Evolutionary conservation across 2,329 filamentous ascomycete species (phyloP).

Genomic region (Thielaviopsis ethacetica): DNA sequence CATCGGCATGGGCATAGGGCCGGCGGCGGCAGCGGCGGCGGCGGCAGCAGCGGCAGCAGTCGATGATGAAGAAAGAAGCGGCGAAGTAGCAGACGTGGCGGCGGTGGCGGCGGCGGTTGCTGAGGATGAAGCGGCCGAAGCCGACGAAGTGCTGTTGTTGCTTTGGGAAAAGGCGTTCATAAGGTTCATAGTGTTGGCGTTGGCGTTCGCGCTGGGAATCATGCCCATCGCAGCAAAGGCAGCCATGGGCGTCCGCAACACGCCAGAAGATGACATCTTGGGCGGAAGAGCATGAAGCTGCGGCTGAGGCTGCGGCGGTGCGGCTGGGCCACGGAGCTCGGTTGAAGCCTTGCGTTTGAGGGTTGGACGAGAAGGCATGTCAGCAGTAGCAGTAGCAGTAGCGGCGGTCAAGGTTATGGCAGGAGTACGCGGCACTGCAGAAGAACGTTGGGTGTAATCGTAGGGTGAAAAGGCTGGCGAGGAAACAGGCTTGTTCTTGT

Average conservation of each 20-base stretch:
- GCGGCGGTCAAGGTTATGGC: conserved; percentile 8
- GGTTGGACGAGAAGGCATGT: conserved; percentile 7
- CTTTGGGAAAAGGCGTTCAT: not conserved
- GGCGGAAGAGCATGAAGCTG: conserved; percentile 1
- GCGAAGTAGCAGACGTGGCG: not conserved
- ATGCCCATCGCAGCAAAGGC: conserved; percentile 6
- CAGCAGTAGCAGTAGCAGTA: conserved; percentile 8
- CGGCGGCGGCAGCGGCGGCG: not conserved
- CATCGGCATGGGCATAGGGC: conserved; percentile 2
- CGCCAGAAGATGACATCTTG: conserved; percentile 14
- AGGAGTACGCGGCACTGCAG: not conserved
- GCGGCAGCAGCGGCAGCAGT: not conserved
- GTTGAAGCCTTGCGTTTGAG: conserved; percentile 9
- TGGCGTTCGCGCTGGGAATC: not conserved
- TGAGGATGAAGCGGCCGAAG: not conserved
- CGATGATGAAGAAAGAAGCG: not conserved
- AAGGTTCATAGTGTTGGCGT: not conserved
- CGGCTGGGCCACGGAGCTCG: conserved; percentile 10
- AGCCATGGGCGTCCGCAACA: conserved; percentile 1
- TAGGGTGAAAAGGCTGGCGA: no score
- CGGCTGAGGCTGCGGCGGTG: conserved; percentile 9
- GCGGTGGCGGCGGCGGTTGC: not conserved
- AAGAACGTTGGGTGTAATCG: no score
- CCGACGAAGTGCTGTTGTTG: no score
- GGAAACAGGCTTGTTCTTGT: not conserved